Base-by-base conservation (phyloP, 768 basidiomycete genomes). In the Chalciporus piperatus region DNA sequence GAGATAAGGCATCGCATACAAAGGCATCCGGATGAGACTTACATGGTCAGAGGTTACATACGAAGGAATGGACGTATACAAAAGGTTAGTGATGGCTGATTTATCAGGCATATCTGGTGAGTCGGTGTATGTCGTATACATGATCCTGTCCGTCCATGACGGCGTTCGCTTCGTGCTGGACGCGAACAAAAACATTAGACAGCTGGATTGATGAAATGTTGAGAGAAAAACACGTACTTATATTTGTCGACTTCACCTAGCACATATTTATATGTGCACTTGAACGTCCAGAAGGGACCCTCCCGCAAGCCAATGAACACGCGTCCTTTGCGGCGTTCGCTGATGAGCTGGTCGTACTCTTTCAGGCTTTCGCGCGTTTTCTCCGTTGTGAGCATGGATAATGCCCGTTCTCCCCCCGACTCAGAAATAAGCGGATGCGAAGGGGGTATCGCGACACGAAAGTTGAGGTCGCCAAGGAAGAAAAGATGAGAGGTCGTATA, bases 401-500 rank as follows among this genome's bases (percentile, higher is more conserved):
- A 12, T 35, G 70, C 65, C 49, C 82, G 71, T 27, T 75, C 67
- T 11, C 69, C 58, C 11, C 69, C 66, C 11, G 59, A 62, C 47
- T 63, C 57, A 20, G 62, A 60, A 23, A 67, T 68, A 20, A 83
- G 72, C 22, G 79, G 71, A 62, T 84, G 78, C 20, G 76, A 70
- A 41, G 76, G 56, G 1, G 89, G 85, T 14, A 87, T 59, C n/a
- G 78, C 74, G 14, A 98, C 68, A 14, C 94, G 84, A 69, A 94
- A 97, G 70, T 98, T 98, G 55, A 97, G 80, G 70, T 98, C 95
- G 6, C 96, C 96, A 30, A 97, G 78, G 66, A 97, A 78, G 76
- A 98, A 97, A 1, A 97, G 76, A 67, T 98, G 92, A 12, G 92
- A 91, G 0, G 93, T 88, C 40, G 83, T 76, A 72, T 89, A 93